Evolutionary conservation across 192 early-diverging fungal genomes (phyloP), one percentile per base, ranked within the genome.

Genomic region (Physocladia obscura): DNA sequence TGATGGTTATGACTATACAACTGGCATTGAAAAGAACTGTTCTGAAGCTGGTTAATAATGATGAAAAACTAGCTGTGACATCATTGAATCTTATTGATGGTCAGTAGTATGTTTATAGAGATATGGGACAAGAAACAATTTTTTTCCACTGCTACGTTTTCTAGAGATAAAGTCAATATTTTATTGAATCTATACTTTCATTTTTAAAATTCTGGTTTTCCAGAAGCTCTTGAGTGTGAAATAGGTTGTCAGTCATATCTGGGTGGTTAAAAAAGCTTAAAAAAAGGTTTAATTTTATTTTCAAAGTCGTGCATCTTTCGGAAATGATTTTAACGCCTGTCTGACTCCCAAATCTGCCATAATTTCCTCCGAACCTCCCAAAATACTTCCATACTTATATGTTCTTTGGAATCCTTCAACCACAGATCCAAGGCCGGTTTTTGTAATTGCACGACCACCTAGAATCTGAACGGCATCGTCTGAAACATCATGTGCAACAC

Each of bases 401-500:
- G 84, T 85, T 61, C 87, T 74, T 49, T 89, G 84, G 82, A 88
- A 89, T 34, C 49, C 62, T 67, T 89, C 88, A 27, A 90, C 78
- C 32, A 78, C 57, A 30, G 86, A 65, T 27, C 89, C 89, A 84
- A 90, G 89, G 50, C 89, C 89, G 24, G 85, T 86, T 47, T 83
- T 80, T 27, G 88, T 89, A 54, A 89, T 82, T n/a, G 68, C 89
- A 32, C 89, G 79, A 21, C 87, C 86, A 65, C 89, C 89, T 74
- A 90, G 86, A 77, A 90, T 89, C 77, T 90, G 89, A 27, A 81
- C 81, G 26, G 89, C 84, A 40, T 89, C 78, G 39, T 90, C 89
- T 22, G 81, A 75, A 8, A 90, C 86, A 51, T 81, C 37, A 31
- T 84, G 80, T 1, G 83, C 75, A 17, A 87, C 75, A 34, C 89